Base-by-base conservation (phyloP, 169 alveolate species). In the Plasmodium gallinaceum region DNA sequence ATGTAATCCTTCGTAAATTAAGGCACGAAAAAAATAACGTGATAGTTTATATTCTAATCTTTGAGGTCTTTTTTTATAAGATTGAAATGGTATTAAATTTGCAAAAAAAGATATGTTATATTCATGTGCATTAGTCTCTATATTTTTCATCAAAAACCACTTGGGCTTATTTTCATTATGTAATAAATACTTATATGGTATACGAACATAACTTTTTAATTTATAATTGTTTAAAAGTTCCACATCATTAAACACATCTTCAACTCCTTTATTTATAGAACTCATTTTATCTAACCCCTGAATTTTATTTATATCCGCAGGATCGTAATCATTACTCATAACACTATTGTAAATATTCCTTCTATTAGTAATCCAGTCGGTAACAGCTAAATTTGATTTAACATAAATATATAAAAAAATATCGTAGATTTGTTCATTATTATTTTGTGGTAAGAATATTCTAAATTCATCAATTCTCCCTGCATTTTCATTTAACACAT, bases 1-100 rank as follows among this genome's bases (percentile, higher is more conserved):
- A 66, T 96, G 96, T 78, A 96, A 87, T 16, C 97, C 98, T 75
- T 96, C 98, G 74, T 96, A 96, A 24, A 96, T 93, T 88, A 96
- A 92, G 10, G 98, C 93, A 24, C 98, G 93, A 51, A 93, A 96
- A 64, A 88, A 92, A 78, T 90, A 94, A 45, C 89, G 88, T 45
- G 94, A 70, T 39, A 96, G 90, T 65, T 92, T 92, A 88, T 96
- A 96, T 64, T 93, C 96, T 54, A 96, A 88, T n/a, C 98, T 85
- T 6, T 88, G 92, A 0, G 97, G 96, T 43, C 98, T 74, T 58
- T 74, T 88, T 64, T 87, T 90, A 20, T 88, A 88, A 10, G 80
- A 74, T 60, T 90, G 75, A 22, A 54, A 90, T 7, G 92, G 90
- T 20, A 85, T 72, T 20, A 92, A 61, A 32, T 61, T 88, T 10